Evolutionary conservation across 192 early-diverging fungal genomes (phyloP).

Genomic region (Podila verticillata): DNA sequence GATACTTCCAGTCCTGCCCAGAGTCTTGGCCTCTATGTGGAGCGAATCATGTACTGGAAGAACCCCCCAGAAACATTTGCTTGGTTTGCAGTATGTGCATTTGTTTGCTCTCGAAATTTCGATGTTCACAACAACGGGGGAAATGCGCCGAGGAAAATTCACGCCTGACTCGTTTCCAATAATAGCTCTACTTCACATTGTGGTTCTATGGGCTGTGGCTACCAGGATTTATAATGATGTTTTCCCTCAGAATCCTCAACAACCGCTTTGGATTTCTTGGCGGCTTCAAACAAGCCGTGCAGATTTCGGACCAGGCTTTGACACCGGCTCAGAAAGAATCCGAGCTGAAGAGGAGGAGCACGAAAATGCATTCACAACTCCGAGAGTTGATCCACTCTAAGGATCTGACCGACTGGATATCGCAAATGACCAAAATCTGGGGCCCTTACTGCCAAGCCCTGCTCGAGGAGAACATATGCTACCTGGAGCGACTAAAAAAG

Average conservation of each 20-base stretch:
- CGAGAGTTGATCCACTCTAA: conserved; percentile 43
- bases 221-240: conserved; percentile 27
- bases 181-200: conserved; percentile 31
- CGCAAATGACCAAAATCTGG: conserved; percentile 46
- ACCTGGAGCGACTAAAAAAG: conserved; percentile 47
- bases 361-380: conserved; percentile 35
- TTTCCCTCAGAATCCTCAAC: conserved; percentile 33
- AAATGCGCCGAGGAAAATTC: too few relatives aligned
- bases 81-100: conserved; percentile 36
- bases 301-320: conserved; percentile 7
- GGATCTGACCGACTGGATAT: conserved; percentile 45
- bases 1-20: conserved; percentile 36
- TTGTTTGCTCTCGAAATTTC: background rate
- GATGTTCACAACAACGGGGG: background rate
- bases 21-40: conserved; percentile 31
- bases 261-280: conserved; percentile 41
- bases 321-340: background rate
- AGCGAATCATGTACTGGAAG: conserved; percentile 38
- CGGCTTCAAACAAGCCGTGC: conserved; percentile 12
- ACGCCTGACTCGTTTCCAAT: background rate
- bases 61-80: conserved; percentile 36
- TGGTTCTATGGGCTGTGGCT: conserved; percentile 43
- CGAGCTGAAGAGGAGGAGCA: conserved; percentile 1
- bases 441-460: conserved; percentile 41
- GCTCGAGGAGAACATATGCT: conserved; percentile 34